Conservation (phyloP, 2,329 filamentous ascomycete genomes). For the Colletotrichum shisoi region DNA sequence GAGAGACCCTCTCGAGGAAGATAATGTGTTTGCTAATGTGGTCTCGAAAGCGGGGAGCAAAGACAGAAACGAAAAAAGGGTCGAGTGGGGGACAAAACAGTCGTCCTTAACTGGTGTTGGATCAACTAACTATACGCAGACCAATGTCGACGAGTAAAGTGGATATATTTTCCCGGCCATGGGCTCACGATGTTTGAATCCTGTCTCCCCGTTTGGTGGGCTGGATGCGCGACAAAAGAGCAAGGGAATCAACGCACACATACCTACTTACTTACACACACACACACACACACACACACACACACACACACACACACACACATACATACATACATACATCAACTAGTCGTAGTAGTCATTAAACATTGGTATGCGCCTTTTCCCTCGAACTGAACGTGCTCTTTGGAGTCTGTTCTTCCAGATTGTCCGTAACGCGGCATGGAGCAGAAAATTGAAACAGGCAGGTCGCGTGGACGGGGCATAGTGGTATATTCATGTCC, state of each 20-base stretch:
- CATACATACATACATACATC: constrained; percentile 4
- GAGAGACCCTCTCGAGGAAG: not conserved
- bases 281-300: not conserved
- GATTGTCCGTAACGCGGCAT: too few species aligned
- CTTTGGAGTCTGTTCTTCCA: not conserved
- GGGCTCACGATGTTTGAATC: not conserved
- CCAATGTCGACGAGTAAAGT: too few species aligned
- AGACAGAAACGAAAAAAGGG: constrained; percentile 3
- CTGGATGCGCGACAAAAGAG: constrained; percentile 5
- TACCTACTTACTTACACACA: constrained; percentile 24
- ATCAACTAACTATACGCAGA: not conserved
- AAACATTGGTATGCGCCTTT: constrained; percentile 18
- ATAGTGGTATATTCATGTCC: not conserved
- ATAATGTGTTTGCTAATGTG: not conserved
- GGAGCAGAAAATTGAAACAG: too few species aligned
- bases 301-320: constrained; percentile 10
- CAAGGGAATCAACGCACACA: constrained; percentile 11
- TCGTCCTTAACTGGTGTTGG: not conserved
- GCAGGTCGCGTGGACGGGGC: too few species aligned
- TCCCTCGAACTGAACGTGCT: not conserved
- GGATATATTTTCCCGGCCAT: not conserved
- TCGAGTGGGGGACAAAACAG: constrained; percentile 8
- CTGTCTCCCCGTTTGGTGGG: not conserved
- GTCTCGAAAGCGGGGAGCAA: not conserved
- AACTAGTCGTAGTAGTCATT: constrained; percentile 20